These are phyloP conservation scores for Raffaelea arxii DNA, from an alignment of 2,329 filamentous ascomycete genomes.

Conservation along the genomic window DNA sequence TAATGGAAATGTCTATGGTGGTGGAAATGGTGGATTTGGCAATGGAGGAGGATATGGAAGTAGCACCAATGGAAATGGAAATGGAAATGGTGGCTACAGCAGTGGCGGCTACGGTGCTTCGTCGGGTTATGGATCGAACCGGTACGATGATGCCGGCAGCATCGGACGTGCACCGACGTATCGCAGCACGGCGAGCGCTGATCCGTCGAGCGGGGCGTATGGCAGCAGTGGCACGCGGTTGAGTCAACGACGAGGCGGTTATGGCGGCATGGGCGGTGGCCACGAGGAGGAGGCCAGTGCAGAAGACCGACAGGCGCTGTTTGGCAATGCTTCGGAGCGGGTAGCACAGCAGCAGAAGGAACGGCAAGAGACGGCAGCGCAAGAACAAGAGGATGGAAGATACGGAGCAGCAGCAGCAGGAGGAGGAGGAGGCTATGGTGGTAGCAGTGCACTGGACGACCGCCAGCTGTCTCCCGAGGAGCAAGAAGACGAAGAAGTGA, in stretches of 20 bases:
- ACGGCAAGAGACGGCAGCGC: conserved; percentile 54
- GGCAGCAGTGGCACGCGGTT: conserved; percentile 14
- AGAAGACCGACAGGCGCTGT: conserved; percentile 56
- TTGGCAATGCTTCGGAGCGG: conserved; percentile 43
- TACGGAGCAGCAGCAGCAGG: background rate
- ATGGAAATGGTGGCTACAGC: conserved; percentile 43
- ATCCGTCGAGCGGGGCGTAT: background rate
- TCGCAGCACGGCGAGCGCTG: conserved; percentile 11
- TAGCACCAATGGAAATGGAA: background rate
- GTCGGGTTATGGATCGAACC: conserved; percentile 41
- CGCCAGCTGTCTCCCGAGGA: conserved; percentile 74
- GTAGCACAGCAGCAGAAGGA: conserved; percentile 34
- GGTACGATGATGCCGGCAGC: conserved; percentile 34
- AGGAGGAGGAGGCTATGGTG: conserved; percentile 27
- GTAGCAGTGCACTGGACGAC: conserved; percentile 57
- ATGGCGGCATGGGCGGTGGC: conserved; percentile 46
- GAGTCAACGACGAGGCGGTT: conserved; percentile 40
- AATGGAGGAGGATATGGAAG: conserved; percentile 18
- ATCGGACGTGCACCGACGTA: conserved; percentile 9
- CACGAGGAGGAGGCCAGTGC: conserved; percentile 38
- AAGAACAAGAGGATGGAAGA: conserved; percentile 23
- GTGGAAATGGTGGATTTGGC: conserved; percentile 14
- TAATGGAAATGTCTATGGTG: conserved; percentile 18
- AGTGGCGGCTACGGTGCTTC: conserved; percentile 41
- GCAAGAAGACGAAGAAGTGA: conserved; percentile 63